Base-by-base conservation (phyloP, 2,329 filamentous ascomycete genomes). In the Exophiala oligosperma region DNA sequence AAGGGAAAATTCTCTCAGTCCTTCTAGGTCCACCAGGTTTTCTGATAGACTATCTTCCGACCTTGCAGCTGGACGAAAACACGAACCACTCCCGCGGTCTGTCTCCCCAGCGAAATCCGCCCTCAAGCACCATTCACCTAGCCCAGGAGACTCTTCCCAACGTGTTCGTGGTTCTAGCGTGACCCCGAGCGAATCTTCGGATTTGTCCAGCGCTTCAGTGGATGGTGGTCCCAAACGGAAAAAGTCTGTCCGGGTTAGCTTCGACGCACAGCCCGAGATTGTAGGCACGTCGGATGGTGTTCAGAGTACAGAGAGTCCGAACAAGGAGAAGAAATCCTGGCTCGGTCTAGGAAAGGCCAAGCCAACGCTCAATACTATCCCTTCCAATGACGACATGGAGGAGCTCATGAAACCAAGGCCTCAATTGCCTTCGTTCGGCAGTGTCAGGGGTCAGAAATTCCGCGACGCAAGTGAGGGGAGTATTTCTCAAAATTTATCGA, bases 211-310 rank as follows among this genome's bases (percentile, higher is more conserved):
- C 17, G 71, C 70, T 38, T 79, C 77, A 2, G 75, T 77, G 41
- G 77, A 80, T 47, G 74, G 75, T 8, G 65, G 61, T 24, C 72
- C 70, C 41, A 71, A 14, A 70, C 82, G 78, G 63, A 85, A 81
- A 71, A 84, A 81, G 68, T 72, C 72, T 29, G 77, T 77, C 2
- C 77, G 84, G 53, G 84, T 87, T 52, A 96, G 91, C 74, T 97
- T 87, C 64, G 84, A 86, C 56, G 83, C 85, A 44, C 78, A 80
- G 48, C 74, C 80, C 3, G 75, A 80, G 54, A 68, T 81, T 26
- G 75, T 82, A 28, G 79, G 77, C 21, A 69, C 76, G 17, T 71
- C 73, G 28, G 72, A 74, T 7, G 76, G 73, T 35, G 72, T 74
- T 49, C 40, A 52, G 21, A 56, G 60, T 28, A 49, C 68, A 3